These are phyloP conservation scores for Globisporangium recalcitrans DNA, from an alignment of 352 stramenopile species.

Conservation along the genomic window DNA sequence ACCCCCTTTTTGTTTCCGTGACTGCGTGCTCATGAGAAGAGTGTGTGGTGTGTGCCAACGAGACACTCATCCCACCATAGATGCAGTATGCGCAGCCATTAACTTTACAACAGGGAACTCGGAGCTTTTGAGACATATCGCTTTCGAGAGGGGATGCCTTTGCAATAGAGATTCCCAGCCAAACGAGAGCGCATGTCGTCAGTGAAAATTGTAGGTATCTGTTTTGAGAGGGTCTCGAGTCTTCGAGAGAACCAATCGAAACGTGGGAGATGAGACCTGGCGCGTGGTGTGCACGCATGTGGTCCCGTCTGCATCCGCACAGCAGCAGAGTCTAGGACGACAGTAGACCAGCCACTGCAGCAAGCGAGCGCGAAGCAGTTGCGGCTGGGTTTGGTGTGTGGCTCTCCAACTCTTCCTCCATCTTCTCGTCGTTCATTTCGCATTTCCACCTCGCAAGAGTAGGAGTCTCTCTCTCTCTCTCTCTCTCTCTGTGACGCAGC, in stretches of 20 bases:
- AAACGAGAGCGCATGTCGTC: not conserved
- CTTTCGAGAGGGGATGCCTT: not conserved
- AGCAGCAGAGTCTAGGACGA: not conserved
- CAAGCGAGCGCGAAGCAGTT: too few relatives aligned
- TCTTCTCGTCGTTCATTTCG: conserved; percentile 26
- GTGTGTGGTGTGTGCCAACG: not conserved
- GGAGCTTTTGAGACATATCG: too few relatives aligned
- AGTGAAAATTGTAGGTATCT: not conserved
- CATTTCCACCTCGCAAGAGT: conserved; percentile 30
- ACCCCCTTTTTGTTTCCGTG: not conserved
- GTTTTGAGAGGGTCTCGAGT: not conserved
- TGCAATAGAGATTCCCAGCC: not conserved
- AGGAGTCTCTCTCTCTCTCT: conserved; percentile 17
- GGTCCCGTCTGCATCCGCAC: not conserved
- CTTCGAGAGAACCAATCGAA: not conserved
- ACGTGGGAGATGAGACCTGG: not conserved
- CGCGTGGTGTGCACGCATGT: not conserved
- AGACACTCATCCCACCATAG: not conserved
- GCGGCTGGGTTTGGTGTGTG: not conserved
- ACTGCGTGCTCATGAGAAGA: not conserved
- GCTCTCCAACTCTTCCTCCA: conserved; percentile 8
- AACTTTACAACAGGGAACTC: not conserved
- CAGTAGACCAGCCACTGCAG: not conserved
- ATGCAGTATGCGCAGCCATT: too few relatives aligned
- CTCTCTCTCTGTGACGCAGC: too few relatives aligned